Base-by-base conservation (phyloP, 805 yeast genomes). In the Lachancea waltii region DNA sequence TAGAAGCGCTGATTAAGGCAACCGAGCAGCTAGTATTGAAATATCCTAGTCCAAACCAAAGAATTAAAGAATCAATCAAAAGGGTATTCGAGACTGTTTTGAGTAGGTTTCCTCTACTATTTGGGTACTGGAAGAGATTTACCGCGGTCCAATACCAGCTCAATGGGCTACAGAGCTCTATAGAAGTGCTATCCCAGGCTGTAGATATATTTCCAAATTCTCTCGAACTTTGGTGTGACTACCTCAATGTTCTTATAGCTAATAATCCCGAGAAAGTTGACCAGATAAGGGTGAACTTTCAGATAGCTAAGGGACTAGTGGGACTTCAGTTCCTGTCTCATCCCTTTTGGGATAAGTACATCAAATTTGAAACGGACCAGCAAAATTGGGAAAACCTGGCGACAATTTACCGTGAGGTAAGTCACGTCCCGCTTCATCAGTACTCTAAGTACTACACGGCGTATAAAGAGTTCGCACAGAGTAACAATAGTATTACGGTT, bases 291-390 rank as follows among this genome's bases (percentile, higher is more conserved):
- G 39, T 31, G 0, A 59, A 69, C 24, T 81, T 81, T 47, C 58
- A 63, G 10, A 58, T 62, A 0, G 90, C 81, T 0, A 54, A 72
- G 3, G 45, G 49, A 4, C 44, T 60, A 10, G 70, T 82, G 30
- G 97, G 96, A 0, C 49, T 61, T 23, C 84, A 87, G 42, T 92
- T 85, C 59, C 64, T 80, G 44, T 71, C 94, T 1, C 94, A 87
- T 56, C 67, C 77, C 1, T 62, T 89, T 34, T 90, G 97, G 97
- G 95, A 87, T 56, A 67, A 72, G 38, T 79, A 76, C 44, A 59
- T 90, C 17, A 80, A 72, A 27, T 82, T 77, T 64, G 81, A 77
- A 48, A 56, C 64, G n/a, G 49, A 55, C 8, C 60, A 63, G 18
- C 58, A 60, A 11, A 53, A 57, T 17, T 63, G 72, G 22, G 47